These are phyloP conservation scores for Colletotrichum nymphaeae DNA, from an alignment of 2,329 filamentous ascomycete species.

Conservation along the genomic window DNA sequence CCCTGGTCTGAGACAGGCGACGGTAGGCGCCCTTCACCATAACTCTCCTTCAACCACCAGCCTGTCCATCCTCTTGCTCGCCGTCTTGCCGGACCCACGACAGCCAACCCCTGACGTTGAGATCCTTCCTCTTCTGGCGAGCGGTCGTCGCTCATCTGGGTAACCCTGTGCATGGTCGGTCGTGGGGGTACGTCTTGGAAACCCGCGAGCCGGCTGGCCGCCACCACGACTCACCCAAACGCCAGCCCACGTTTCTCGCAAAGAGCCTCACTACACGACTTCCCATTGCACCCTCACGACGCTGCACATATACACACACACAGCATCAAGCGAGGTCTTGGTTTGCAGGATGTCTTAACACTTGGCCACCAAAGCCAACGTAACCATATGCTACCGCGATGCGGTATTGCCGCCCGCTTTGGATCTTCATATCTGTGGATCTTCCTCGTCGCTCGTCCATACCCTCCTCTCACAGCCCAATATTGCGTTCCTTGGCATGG, in stretches of 20 bases:
- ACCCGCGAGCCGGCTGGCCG: neutral
- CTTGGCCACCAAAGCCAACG: conserved; percentile 1
- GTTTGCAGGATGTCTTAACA: neutral
- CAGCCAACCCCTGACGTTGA: conserved; percentile 10
- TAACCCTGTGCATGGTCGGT: conserved; percentile 1
- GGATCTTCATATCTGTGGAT: conserved; percentile 17
- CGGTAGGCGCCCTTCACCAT: conserved; percentile 21
- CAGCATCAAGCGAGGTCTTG: neutral
- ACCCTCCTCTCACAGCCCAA: neutral
- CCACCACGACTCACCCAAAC: conserved; percentile 18
- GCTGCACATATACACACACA: neutral
- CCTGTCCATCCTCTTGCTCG: conserved; percentile 45
- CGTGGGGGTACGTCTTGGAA: conserved; percentile 23
- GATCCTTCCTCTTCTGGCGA: conserved; percentile 29
- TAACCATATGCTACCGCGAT: conserved; percentile 4
- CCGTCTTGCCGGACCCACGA: conserved; percentile 25
- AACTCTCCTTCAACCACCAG: conserved; percentile 40
- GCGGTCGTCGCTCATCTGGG: conserved; percentile 31
- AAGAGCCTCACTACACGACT: conserved; percentile 30
- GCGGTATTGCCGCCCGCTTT: conserved; percentile 16
- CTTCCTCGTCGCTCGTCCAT: neutral
- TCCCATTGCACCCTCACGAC: neutral
- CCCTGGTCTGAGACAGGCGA: conserved; percentile 20
- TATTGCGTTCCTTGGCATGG: neutral
- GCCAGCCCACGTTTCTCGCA: conserved; percentile 19